These are phyloP conservation scores for Neurospora cerealis DNA, from an alignment of 495 filamentous ascomycete species.

Conservation along the genomic window DNA sequence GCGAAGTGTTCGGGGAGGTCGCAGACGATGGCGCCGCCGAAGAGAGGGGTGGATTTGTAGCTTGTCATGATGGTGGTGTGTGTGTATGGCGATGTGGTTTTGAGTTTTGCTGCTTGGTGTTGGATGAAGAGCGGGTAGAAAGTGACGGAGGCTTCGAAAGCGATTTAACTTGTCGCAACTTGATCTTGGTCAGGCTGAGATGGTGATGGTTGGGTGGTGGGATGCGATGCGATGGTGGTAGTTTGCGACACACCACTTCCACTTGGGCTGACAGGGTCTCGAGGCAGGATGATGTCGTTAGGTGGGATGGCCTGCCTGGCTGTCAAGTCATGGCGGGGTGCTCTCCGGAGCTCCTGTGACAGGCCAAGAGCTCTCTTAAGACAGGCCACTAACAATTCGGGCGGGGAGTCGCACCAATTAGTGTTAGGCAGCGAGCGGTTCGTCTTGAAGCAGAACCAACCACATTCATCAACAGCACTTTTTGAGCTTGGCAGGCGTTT, in stretches of 20 bases:
- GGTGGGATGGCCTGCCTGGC: background rate
- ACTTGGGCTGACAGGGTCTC: background rate
- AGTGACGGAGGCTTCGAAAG: background rate
- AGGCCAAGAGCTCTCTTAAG: background rate
- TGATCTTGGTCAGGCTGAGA: background rate
- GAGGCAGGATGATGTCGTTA: background rate
- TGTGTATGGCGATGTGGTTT: background rate
- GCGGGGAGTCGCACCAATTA: background rate
- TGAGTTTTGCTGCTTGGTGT: background rate
- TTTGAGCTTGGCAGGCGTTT: background rate
- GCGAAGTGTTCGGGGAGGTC: slow-evolving; percentile 62
- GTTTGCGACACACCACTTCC: background rate
- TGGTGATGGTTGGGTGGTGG: background rate
- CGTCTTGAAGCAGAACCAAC: background rate
- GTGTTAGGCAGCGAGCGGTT: background rate
- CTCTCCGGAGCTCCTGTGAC: background rate
- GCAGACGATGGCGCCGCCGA: slow-evolving; percentile 69
- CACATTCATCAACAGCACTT: background rate
- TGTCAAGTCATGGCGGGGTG: background rate
- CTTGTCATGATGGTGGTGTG: slow-evolving; percentile 21
- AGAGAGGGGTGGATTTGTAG: slow-evolving; percentile 55
- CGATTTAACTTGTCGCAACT: background rate
- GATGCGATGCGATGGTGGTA: background rate
- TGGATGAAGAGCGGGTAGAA: background rate
- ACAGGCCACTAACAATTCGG: background rate